Evolutionary conservation across 2,329 filamentous ascomycete species (phyloP).

Genomic region (Byssochlamys sp.): DNA sequence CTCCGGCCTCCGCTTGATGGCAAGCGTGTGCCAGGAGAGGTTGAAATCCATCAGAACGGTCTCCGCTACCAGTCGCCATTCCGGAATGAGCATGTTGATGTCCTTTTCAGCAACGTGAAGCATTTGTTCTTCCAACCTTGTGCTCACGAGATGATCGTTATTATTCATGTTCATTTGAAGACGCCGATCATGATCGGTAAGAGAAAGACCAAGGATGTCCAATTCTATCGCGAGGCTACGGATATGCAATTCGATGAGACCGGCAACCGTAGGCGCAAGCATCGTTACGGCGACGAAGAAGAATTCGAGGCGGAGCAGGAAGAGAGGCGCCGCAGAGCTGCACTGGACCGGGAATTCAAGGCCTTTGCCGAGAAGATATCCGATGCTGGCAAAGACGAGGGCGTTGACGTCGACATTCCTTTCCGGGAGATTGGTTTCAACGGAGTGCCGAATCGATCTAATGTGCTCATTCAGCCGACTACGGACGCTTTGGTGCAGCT

Average conservation of each 20-base stretch:
- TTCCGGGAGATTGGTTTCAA: conserved; percentile 94
- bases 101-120: conserved; percentile 96
- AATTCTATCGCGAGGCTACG: conserved; percentile 95
- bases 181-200: conserved; percentile 97
- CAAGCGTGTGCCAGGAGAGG: conserved; percentile 88
- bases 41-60: conserved; percentile 98
- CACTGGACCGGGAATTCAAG: conserved; percentile 91
- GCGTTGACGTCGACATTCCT: conserved; percentile 88
- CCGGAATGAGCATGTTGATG: conserved; percentile 75
- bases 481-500: conserved; percentile 95
- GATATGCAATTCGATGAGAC: conserved; percentile 99
- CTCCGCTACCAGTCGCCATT: conserved; percentile 82
- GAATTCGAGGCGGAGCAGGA: conserved; percentile 98
- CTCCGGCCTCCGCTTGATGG: conserved; percentile 91
- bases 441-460: conserved; percentile 89
- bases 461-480: conserved; percentile 88
- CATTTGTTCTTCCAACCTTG: conserved; percentile 98
- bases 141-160: conserved; percentile 88
- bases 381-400: conserved; percentile 83
- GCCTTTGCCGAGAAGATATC: conserved; percentile 95
- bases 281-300: conserved; percentile 94
- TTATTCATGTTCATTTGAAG: conserved; percentile 95
- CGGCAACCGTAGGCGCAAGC: conserved; percentile 93
- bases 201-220: conserved; percentile 97
- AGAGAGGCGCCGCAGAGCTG: conserved; percentile 79